Evolutionary conservation across 768 basidiomycete species (phyloP).

Genomic region (Trametopsis cervina): DNA sequence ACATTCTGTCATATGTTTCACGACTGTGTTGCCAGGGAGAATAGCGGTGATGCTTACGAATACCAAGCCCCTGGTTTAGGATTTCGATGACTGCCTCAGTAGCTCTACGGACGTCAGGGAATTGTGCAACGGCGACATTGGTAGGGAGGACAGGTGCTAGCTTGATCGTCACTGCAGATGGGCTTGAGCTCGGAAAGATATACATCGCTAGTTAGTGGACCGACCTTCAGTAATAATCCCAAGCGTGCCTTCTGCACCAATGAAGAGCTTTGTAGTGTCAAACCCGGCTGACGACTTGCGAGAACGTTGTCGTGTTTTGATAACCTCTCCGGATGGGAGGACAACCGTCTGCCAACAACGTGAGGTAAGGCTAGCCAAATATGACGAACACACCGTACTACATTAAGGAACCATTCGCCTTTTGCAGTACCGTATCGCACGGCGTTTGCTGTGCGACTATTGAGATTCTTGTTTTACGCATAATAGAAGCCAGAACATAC

Average conservation of each 20-base stretch:
- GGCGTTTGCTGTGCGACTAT: constrained; percentile 39
- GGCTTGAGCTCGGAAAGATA: background rate
- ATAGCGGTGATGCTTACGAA: constrained; percentile 11
- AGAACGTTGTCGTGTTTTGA: constrained; percentile 76
- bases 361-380: too few species aligned
- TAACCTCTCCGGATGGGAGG: constrained; percentile 76
- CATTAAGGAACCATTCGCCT: constrained; percentile 82
- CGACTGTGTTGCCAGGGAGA: background rate
- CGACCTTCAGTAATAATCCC: constrained; percentile 85
- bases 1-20: constrained; percentile 50
- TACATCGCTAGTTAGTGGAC: background rate
- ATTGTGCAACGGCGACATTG: constrained; percentile 83
- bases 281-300: constrained; percentile 86
- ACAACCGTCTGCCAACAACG: constrained; percentile 63
- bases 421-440: constrained; percentile 85
- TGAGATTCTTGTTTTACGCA: background rate
- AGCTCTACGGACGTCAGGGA: constrained; percentile 71
- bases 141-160: constrained; percentile 78
- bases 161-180: constrained; percentile 60
- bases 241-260: constrained; percentile 85
- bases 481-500: constrained; percentile 45
- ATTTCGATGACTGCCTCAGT: constrained; percentile 80
- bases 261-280: constrained; percentile 82
- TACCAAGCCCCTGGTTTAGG: constrained; percentile 27
- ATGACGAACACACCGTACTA: too few species aligned